These are phyloP conservation scores for Moesziomyces parantarcticus DNA, from an alignment of 1,284 basidiomycete genomes.

Conservation along the genomic window DNA sequence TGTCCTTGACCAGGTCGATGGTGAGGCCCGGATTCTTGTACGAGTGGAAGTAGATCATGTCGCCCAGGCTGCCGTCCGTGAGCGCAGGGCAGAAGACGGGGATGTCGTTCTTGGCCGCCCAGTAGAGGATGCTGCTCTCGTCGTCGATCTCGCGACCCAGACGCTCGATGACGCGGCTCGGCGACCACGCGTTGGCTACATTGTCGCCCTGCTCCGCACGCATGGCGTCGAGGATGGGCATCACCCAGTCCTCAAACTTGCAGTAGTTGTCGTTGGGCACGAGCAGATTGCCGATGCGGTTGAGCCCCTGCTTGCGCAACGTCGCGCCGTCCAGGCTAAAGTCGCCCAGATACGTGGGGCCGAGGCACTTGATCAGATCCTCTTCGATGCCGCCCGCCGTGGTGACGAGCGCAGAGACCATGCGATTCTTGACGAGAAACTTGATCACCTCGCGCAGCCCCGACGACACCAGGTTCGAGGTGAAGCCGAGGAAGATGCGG, in stretches of 20 bases:
- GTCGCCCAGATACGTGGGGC: slow-evolving; percentile 87
- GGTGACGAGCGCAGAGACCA: slow-evolving; percentile 89
- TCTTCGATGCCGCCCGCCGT: slow-evolving; percentile 99
- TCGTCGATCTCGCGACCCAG: slow-evolving; percentile 96
- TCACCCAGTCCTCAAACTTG: slow-evolving; percentile 98
- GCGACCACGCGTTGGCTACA: slow-evolving; percentile 77
- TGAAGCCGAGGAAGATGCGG: slow-evolving; percentile 95
- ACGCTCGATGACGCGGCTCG: slow-evolving; percentile 89
- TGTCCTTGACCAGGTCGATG: slow-evolving; percentile 94
- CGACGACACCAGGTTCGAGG: slow-evolving; percentile 97
- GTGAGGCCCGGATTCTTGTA: slow-evolving; percentile 80
- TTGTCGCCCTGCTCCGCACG: slow-evolving; percentile 87
- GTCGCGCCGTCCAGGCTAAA: slow-evolving; percentile 92
- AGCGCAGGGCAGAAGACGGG: slow-evolving; percentile 98
- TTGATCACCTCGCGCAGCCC: slow-evolving; percentile 92
- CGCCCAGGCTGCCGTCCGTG: slow-evolving; percentile 96
- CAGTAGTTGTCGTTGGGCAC: slow-evolving; percentile 99
- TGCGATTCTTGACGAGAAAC: slow-evolving; percentile 92
- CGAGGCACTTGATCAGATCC: slow-evolving; percentile 98
- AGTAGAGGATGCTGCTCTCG: slow-evolving; percentile 93
- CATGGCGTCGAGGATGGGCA: slow-evolving; percentile 91
- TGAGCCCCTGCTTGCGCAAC: slow-evolving; percentile 85
- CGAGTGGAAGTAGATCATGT: slow-evolving; percentile 99
- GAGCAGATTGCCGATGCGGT: slow-evolving; percentile 96
- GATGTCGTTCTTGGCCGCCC: slow-evolving; percentile 96